Conservation (phyloP, 2,329 filamentous ascomycete species). For the Botryotinia globosa region DNA sequence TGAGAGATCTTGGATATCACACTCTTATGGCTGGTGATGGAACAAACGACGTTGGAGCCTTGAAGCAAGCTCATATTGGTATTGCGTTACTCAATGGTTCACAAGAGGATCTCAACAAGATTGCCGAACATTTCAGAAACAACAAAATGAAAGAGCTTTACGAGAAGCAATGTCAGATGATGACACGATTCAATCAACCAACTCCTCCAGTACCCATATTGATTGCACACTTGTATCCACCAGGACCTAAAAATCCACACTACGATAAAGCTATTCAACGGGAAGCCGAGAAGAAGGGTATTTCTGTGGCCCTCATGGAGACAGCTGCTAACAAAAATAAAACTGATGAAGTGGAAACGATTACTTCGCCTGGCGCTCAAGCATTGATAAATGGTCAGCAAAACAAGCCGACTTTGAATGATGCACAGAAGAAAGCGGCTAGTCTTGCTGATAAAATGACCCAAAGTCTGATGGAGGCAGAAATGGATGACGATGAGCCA, state of each 20-base stretch:
- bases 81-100: conserved; percentile 95
- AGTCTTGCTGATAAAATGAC: conserved; percentile 84
- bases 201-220: conserved; percentile 85
- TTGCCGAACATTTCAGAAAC: conserved; percentile 88
- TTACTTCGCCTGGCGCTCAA: conserved; percentile 65
- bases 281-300: conserved; percentile 76
- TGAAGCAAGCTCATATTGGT: conserved; percentile 97
- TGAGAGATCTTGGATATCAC: conserved; percentile 96
- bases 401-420: conserved; percentile 54
- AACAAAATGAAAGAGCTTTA: conserved; percentile 99
- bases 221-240: conserved; percentile 92
- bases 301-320: conserved; percentile 51
- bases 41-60: conserved; percentile 94
- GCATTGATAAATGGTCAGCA: conserved; percentile 54
- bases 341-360: conserved; percentile 56
- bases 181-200: conserved; percentile 94
- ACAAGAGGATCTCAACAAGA: conserved; percentile 83
- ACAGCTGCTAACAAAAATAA: conserved; percentile 54
- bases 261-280: conserved; percentile 88
- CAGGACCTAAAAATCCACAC: conserved; percentile 87
- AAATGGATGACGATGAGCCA: conserved; percentile 82
- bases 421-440: conserved; percentile 69
- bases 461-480: conserved; percentile 81
- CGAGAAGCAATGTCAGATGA: conserved; percentile 88
- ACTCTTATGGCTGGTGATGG: conserved; percentile 98